These are phyloP conservation scores for Thamnidium elegans DNA, from an alignment of 192 early-diverging fungal genomes.

Conservation along the genomic window DNA sequence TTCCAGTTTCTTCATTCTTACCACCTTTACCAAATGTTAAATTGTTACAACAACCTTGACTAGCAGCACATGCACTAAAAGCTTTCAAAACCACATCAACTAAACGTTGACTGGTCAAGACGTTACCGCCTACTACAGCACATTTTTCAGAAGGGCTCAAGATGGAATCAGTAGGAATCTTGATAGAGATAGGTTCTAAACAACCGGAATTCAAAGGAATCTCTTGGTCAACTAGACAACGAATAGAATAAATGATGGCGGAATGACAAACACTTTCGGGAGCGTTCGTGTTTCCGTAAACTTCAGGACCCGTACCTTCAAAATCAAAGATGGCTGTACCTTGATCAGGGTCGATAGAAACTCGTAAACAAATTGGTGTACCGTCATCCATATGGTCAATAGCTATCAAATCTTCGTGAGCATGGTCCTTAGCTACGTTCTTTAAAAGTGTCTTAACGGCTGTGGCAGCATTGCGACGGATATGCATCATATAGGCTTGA, in stretches of 20 bases:
- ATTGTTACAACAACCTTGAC: slow-evolving; percentile 95
- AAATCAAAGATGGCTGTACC: slow-evolving; percentile 94
- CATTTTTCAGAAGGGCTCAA: slow-evolving; percentile 76
- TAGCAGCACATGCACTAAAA: slow-evolving; percentile 87
- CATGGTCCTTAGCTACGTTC: slow-evolving; percentile 43
- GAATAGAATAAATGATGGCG: slow-evolving; percentile 96
- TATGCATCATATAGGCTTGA: slow-evolving; percentile 94
- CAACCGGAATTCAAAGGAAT: slow-evolving; percentile 97
- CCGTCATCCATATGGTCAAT: slow-evolving; percentile 95
- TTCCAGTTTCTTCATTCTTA: slow-evolving; percentile 49
- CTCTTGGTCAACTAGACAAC: slow-evolving; percentile 84
- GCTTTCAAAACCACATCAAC: slow-evolving; percentile 91
- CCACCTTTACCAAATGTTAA: slow-evolving; percentile 86
- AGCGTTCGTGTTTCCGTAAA: slow-evolving; percentile 88
- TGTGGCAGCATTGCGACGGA: slow-evolving; percentile 83
- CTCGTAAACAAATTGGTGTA: slow-evolving; percentile 66
- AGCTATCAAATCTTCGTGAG: slow-evolving; percentile 42
- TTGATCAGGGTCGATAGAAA: slow-evolving; percentile 68
- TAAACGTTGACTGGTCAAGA: slow-evolving; percentile 88
- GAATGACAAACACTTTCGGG: slow-evolving; percentile 65
- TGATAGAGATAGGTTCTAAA: slow-evolving; percentile 75
- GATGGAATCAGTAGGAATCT: slow-evolving; percentile 78
- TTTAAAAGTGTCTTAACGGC: slow-evolving; percentile 81
- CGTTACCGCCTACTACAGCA: slow-evolving; percentile 97
- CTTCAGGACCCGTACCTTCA: slow-evolving; percentile 81